These are phyloP conservation scores for Camelina neglecta DNA, from an alignment of 345 rosid species.

Conservation along the genomic window DNA sequence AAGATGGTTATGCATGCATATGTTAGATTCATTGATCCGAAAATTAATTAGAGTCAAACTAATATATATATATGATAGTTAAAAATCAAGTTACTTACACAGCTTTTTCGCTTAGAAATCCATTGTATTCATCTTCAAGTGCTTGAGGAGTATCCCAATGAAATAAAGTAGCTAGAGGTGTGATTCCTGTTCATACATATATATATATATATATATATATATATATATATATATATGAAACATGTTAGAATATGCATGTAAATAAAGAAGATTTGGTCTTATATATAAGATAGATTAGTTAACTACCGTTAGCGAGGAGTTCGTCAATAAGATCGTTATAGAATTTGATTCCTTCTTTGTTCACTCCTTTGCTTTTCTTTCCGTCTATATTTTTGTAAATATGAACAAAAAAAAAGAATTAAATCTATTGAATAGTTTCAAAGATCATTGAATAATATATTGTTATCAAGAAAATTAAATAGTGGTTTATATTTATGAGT, in stretches of 20 bases:
- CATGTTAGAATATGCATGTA: conserved; percentile 10
- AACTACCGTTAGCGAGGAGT: conserved; percentile 51
- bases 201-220: background rate
- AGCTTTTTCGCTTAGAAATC: conserved; percentile 54
- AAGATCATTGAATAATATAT: background rate
- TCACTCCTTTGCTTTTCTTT: conserved; percentile 53
- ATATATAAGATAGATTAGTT: background rate
- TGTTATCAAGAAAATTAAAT: background rate
- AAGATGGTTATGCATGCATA: background rate
- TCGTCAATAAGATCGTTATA: conserved; percentile 62
- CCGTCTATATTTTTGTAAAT: conserved; percentile 40
- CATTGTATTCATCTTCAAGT: conserved; percentile 63
- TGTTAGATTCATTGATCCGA: conserved; percentile 4
- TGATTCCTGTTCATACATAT: conserved; percentile 46
- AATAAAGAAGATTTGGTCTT: background rate
- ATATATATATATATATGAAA: background rate
- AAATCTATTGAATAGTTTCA: background rate
- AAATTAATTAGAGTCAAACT: background rate
- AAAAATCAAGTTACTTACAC: conserved; percentile 46
- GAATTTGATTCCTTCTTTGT: conserved; percentile 53
- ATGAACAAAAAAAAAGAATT: background rate
- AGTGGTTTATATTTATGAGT: background rate
- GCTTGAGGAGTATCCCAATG: conserved; percentile 73
- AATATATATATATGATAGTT: background rate
- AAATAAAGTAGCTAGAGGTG: conserved; percentile 60